Conservation (phyloP, 2,329 filamentous ascomycete genomes). For the Verticillium klebahnii region DNA sequence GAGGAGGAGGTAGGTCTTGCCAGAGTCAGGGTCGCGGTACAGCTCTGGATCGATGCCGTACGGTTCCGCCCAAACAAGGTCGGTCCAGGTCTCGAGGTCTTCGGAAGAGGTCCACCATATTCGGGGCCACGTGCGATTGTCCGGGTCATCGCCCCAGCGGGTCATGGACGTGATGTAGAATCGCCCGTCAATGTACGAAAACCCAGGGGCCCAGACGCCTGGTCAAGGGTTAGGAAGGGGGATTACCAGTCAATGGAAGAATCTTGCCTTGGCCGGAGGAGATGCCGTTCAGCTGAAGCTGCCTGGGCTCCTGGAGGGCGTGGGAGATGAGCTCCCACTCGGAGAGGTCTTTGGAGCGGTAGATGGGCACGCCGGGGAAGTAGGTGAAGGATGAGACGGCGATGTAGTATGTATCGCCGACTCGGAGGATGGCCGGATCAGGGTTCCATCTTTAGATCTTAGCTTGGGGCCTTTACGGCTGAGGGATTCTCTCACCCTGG, state of each 20-base stretch:
- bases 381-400: slow-evolving; percentile 53
- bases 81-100: slow-evolving; percentile 52
- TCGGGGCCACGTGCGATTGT: slow-evolving; percentile 30
- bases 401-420: slow-evolving; percentile 50
- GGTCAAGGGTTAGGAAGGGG: slow-evolving; percentile 6
- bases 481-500: slow-evolving; percentile 1
- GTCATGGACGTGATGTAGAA: slow-evolving; percentile 53
- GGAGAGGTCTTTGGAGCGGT: slow-evolving; percentile 47
- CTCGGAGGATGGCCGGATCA: slow-evolving; percentile 49
- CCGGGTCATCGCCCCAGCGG: slow-evolving; percentile 28
- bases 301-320: slow-evolving; percentile 49
- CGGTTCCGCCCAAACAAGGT: slow-evolving; percentile 54
- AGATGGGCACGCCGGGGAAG: slow-evolving; percentile 51
- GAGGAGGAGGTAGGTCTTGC: slow-evolving; percentile 14
- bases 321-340: slow-evolving; percentile 45
- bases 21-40: slow-evolving; percentile 52
- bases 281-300: slow-evolving; percentile 22
- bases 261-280: not conserved
- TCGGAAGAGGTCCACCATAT: slow-evolving; percentile 17
- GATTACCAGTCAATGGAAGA: not conserved
- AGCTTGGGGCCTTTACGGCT: not conserved
- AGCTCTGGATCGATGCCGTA: slow-evolving; percentile 59
- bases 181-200: slow-evolving; percentile 53
- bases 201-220: slow-evolving; percentile 61
- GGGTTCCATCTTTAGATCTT: slow-evolving; percentile 29